These are phyloP conservation scores for Mucor circinelloides DNA, from an alignment of 371 early-diverging fungal species.

Conservation along the genomic window DNA sequence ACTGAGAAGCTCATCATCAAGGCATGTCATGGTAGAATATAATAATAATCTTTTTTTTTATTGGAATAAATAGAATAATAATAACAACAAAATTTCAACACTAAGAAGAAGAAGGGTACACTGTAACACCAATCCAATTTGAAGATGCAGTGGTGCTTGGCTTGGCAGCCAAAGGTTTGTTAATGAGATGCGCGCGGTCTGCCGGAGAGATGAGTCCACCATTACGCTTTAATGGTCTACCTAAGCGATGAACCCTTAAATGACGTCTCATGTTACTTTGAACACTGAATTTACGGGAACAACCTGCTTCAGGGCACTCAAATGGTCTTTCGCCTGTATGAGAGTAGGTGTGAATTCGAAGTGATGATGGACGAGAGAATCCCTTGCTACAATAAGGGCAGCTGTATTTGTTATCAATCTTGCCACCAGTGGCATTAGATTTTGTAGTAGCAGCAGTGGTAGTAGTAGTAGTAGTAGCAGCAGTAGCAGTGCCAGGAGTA, in stretches of 20 bases:
- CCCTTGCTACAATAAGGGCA: slow-evolving; percentile 70
- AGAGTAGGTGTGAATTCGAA: slow-evolving; percentile 70
- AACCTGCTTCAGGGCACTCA: slow-evolving; percentile 65
- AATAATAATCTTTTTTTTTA: slow-evolving; percentile 49
- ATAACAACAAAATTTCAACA: not conserved
- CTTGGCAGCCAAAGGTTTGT: slow-evolving; percentile 32
- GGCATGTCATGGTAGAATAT: slow-evolving; percentile 1
- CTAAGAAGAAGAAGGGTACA: slow-evolving; percentile 1
- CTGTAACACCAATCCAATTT: slow-evolving; percentile 19
- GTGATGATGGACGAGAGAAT: slow-evolving; percentile 75
- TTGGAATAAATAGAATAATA: slow-evolving; percentile 34
- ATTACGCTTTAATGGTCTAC: slow-evolving; percentile 27
- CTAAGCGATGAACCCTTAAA: slow-evolving; percentile 47
- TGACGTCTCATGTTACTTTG: slow-evolving; percentile 81
- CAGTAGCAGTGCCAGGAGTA: not conserved
- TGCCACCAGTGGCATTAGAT: not conserved
- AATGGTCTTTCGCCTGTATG: slow-evolving; percentile 82
- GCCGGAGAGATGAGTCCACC: slow-evolving; percentile 10
- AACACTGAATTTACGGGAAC: slow-evolving; percentile 75
- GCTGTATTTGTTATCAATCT: slow-evolving; percentile 52
- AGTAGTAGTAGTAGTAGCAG: not conserved
- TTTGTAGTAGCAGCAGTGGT: not conserved
- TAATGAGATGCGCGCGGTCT: slow-evolving; percentile 25
- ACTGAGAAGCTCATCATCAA: not conserved
- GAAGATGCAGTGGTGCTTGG: not conserved